Percentiles rank a stretch among this genome's conserved stretches.
Evolutionary conservation across 1,284 basidiomycete species (phyloP).

Genomic region (Malassezia cuniculi): DNA sequence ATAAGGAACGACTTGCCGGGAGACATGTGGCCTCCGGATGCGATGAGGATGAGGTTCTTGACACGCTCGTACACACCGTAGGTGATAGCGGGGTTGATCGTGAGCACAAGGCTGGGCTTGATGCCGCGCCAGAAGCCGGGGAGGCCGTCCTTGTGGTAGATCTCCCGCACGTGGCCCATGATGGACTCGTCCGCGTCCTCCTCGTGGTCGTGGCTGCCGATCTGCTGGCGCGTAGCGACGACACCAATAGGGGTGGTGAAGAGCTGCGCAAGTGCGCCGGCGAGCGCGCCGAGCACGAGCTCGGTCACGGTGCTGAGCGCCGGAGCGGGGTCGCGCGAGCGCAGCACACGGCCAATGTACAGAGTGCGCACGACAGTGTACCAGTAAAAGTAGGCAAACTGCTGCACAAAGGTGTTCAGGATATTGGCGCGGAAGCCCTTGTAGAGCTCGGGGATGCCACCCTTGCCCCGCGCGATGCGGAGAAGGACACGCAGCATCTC

Average conservation of each 20-base stretch:
- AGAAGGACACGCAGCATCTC: conserved; percentile 38
- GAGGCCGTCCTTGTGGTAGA: conserved; percentile 80
- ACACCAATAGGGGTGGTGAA: conserved; percentile 97
- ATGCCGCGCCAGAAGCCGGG: conserved; percentile 88
- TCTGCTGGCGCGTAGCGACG: conserved; percentile 90
- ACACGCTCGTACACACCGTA: conserved; percentile 84
- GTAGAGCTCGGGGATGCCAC: conserved; percentile 58
- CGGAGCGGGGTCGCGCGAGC: conserved; percentile 2
- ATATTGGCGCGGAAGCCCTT: conserved; percentile 92
- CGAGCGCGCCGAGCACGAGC: conserved; percentile 73
- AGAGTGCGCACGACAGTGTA: conserved; percentile 77
- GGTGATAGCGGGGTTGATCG: conserved; percentile 89
- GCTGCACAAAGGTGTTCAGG: conserved; percentile 84
- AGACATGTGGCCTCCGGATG: conserved; percentile 53
- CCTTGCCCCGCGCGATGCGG: conserved; percentile 31
- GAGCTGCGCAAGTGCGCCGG: conserved; percentile 86
- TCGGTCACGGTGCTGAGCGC: conserved; percentile 36
- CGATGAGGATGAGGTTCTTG: conserved; percentile 54
- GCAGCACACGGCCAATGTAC: conserved; percentile 49
- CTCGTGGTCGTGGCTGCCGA: conserved; percentile 23
- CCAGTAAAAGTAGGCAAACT: conserved; percentile 99
- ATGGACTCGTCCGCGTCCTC: conserved; percentile 52
- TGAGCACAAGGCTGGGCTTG: conserved; percentile 80
- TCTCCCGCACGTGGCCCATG: conserved; percentile 66
- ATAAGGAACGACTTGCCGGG: conserved; percentile 71